phyloP scores from a whole-genome alignment of 257 asterid genomes.

The Craterostigma plantagineum region DNA sequence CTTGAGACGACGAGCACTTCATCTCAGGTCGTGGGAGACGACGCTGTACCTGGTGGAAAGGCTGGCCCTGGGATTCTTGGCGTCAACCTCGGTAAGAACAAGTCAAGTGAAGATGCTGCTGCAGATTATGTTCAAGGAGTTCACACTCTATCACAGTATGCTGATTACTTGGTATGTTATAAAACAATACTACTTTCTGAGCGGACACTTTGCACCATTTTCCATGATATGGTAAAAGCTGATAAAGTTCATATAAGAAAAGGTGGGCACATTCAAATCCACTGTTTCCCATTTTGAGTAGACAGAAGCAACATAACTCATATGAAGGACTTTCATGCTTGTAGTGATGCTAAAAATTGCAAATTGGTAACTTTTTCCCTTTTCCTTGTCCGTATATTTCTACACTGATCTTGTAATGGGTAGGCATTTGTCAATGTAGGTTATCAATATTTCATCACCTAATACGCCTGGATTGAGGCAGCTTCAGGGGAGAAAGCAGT shows the following conservation, averaged over 20 bases:
- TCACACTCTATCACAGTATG: constrained; percentile 92
- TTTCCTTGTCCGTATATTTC: not conserved
- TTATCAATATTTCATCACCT: constrained; percentile 84
- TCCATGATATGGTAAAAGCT: no score
- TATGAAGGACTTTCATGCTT: no score
- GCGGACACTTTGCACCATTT: not conserved
- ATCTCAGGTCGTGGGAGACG: constrained; percentile 56
- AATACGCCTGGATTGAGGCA: constrained; percentile 97
- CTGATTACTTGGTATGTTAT: constrained; percentile 97
- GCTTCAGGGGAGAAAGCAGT: constrained; percentile 90
- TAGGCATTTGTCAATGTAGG: constrained; percentile 21
- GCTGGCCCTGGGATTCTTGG: constrained; percentile 99
- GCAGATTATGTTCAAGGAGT: constrained; percentile 99
- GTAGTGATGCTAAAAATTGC: no score
- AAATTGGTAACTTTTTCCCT: no score
- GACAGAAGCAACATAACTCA: no score
- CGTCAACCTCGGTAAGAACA: constrained; percentile 93
- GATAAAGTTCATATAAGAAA: not conserved
- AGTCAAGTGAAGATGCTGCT: constrained; percentile 90
- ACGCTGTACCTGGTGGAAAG: constrained; percentile 75
- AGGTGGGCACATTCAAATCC: not conserved
- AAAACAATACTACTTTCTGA: constrained; percentile 2
- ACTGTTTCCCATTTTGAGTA: no score
- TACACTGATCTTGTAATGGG: constrained; percentile 4
- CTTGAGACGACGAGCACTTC: constrained; percentile 65